phyloP scores from a whole-genome alignment of 1,139 yeast species.

The Trichomonascaceae sp. region DNA sequence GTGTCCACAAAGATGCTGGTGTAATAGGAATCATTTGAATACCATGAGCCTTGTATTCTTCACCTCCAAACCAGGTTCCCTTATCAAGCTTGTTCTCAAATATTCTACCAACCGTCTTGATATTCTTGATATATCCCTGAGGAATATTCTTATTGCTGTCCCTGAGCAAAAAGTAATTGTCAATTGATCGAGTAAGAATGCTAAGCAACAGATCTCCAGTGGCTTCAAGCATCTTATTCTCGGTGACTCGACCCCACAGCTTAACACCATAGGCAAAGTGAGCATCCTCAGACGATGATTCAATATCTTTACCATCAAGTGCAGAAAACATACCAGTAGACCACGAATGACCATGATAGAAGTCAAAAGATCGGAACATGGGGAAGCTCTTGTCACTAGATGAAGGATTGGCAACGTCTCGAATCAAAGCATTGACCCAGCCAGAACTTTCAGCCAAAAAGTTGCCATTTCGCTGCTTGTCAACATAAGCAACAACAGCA shows the following conservation, averaged over 20 bases:
- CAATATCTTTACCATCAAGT: slow-evolving; percentile 68
- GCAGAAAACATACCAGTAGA: slow-evolving; percentile 59
- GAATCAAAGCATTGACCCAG: slow-evolving; percentile 49
- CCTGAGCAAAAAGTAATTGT: slow-evolving; percentile 48
- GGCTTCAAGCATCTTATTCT: slow-evolving; percentile 56
- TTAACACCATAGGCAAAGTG: slow-evolving; percentile 68
- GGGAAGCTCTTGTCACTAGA: slow-evolving; percentile 53
- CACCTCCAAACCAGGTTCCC: slow-evolving; percentile 73
- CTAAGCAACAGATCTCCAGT: slow-evolving; percentile 64
- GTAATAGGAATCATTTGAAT: slow-evolving; percentile 86
- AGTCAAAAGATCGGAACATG: slow-evolving; percentile 60
- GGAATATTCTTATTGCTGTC: slow-evolving; percentile 51
- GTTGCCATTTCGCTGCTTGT: slow-evolving; percentile 31
- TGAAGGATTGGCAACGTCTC: slow-evolving; percentile 67
- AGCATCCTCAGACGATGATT: slow-evolving; percentile 60
- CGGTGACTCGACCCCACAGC: slow-evolving; percentile 60
- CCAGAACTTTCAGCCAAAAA: slow-evolving; percentile 39
- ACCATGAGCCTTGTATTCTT: slow-evolving; percentile 74
- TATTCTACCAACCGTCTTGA: slow-evolving; percentile 50
- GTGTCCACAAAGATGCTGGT: slow-evolving; percentile 64
- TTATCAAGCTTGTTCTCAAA: slow-evolving; percentile 81
- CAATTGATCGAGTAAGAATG: slow-evolving; percentile 51
- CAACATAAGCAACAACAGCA: slow-evolving; percentile 58
- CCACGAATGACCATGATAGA: slow-evolving; percentile 75
- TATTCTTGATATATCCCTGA: slow-evolving; percentile 43